Base-by-base conservation (phyloP, 2,329 filamentous ascomycete species). In the Exophiala viscosa region DNA sequence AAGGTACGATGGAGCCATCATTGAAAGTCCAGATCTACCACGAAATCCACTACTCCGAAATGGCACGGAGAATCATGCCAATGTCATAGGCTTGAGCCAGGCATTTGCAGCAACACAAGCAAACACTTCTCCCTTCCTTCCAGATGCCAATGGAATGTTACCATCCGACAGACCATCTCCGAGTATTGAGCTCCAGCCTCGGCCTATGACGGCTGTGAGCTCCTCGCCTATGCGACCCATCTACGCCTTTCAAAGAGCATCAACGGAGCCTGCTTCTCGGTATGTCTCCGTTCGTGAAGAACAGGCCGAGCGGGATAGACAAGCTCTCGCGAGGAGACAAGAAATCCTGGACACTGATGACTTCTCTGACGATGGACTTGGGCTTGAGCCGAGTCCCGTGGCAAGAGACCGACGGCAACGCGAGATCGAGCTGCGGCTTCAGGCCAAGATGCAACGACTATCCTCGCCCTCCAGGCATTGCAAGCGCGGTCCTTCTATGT, bases 151-250 rank as follows among this genome's bases (percentile, higher is more conserved):
- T 5, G 65, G 66, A 2, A 73, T 73, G 39, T 62, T 67, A 7
- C 57, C 68, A 28, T 76, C 73, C 9, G 74, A 76, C 55, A 71
- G 74, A 45, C 75, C 75, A 3, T 77, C 75, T 1, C 75, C 75
- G n/a, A 72, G 74, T 57, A 63, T 77, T 15, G 70, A 73, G 34
- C 69, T 75, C 20, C 68, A 75, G 48, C 63, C 64, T 32, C 67
- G 65, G 28, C 67, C 69, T 7, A 43, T 59, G 14, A 59, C 70
- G 18, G 60, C 64, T 39, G 62, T 64, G 9, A 60, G 60, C 6
- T 54, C 69, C 0, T 73, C 71, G 3, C 75, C 74, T 1, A 70
- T 74, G 3, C 65, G 63, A 5, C 59, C 67, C 2, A 66, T 69
- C 1, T 62, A 66, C 3, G 61, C 66, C 7, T 65, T 70, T 40